Base-by-base conservation (phyloP, 805 yeast species). In the Cyberlindnera bimundalis region DNA sequence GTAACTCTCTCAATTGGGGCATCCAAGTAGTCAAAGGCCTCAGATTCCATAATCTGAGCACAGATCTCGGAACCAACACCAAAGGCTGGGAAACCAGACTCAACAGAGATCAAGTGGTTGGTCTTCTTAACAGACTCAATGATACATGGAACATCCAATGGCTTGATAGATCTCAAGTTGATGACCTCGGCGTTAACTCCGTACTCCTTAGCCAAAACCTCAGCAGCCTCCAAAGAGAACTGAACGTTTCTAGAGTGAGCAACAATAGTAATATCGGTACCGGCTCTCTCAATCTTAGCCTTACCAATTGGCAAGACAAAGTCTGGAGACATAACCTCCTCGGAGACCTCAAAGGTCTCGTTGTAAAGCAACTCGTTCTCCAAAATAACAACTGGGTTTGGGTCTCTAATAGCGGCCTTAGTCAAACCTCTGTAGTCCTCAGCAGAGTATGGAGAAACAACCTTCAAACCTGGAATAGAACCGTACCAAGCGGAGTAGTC, bases 1-100 rank as follows among this genome's bases (percentile, higher is more conserved):
- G 99, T 93, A 59, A 90, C 91, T 77, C 99, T 88, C 73, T 84
- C 95, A 53, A 93, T 87, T 57, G 99, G 99, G 47, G 98, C 95
- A 70, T 93, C 99, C 62, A 93, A 79, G 79, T 89, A 87, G 70
- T 93, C 99, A 55, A 93, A 93, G 39, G 96, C 98, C 70, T 90
- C 97, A 44, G 95, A 80, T 73, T 93, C 99, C 96, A 93, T 89
- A 63, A 93, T 75, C 71, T 89, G 96, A 48, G 98, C 99, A 65
- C 90, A 79, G 60, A 93, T 86, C 76, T 93, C 99, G 40, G 97
- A 87, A 61, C 99, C 99, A 53, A 93, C 95, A 73, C 99, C 98
- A 62, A 87, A 93, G 43, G 88, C 91, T 53, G 99, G 99, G 95
- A 79, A 93, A 47, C 95, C 96, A 35, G 96, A 84, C 74, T 93